Percentiles rank a stretch among this genome's conserved stretches.
These are phyloP conservation scores for Handroanthus guayacan DNA, from an alignment of 257 asterid genomes.

Conservation along the genomic window DNA sequence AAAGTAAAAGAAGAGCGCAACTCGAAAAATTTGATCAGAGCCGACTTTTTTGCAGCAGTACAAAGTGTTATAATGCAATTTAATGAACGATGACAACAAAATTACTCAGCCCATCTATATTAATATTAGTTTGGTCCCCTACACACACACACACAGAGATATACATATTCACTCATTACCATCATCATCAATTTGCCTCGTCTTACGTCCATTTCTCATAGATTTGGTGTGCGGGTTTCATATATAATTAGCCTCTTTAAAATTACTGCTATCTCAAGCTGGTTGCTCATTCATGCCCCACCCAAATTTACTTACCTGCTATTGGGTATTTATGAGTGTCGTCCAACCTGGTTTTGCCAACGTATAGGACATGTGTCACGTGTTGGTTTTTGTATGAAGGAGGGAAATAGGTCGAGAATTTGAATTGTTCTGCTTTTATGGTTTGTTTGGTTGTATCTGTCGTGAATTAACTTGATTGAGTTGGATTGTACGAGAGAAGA, in stretches of 20 bases:
- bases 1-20: conserved; percentile 25
- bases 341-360: background rate
- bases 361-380: background rate
- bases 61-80: conserved; percentile 35
- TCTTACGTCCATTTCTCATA: conserved; percentile 43
- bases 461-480: too few species aligned
- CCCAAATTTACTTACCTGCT: background rate
- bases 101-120: background rate
- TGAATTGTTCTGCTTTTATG: too few species aligned
- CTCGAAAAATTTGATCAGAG: conserved; percentile 35
- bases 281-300: background rate
- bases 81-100: conserved; percentile 42
- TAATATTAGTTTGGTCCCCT: too few species aligned
- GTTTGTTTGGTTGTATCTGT: too few species aligned
- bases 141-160: too few species aligned
- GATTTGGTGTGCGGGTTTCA: conserved; percentile 31
- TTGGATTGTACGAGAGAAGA: too few species aligned
- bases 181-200: conserved; percentile 22
- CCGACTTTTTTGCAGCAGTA: conserved; percentile 33
- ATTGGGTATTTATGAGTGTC: background rate
- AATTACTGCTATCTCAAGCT: background rate
- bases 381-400: background rate
- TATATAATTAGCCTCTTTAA: background rate
- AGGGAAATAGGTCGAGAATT: too few species aligned
- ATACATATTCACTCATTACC: too few species aligned